phyloP scores from a whole-genome alignment of 2,329 filamentous ascomycete species.

The Aspergillus fischeri region DNA sequence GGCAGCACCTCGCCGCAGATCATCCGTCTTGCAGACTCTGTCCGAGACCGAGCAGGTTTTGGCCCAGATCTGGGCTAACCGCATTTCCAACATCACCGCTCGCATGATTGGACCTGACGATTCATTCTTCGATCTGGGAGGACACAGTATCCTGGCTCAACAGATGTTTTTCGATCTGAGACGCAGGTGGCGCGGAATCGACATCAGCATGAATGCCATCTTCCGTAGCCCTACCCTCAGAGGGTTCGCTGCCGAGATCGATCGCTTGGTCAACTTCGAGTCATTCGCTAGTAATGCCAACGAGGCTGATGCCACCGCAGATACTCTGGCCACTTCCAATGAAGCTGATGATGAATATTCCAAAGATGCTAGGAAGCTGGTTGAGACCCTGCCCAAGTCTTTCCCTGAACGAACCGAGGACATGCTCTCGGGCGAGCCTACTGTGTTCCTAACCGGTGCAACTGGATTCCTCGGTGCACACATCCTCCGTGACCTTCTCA shows the following conservation, averaged over 20 bases:
- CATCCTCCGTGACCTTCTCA: constrained; percentile 70
- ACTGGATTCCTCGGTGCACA: constrained; percentile 88
- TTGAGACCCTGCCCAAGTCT: constrained; percentile 45
- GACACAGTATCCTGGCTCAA: constrained; percentile 76
- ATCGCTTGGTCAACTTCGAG: constrained; percentile 46
- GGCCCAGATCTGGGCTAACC: constrained; percentile 68
- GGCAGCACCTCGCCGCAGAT: constrained; percentile 49
- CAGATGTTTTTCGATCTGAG: constrained; percentile 71
- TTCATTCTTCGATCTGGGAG: constrained; percentile 74
- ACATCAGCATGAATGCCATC: constrained; percentile 67
- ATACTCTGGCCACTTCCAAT: constrained; percentile 21
- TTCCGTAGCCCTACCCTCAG: constrained; percentile 63
- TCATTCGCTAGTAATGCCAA: constrained; percentile 42
- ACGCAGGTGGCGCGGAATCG: constrained; percentile 56
- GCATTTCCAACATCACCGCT: constrained; percentile 63
- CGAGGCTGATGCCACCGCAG: constrained; percentile 42
- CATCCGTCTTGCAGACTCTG: constrained; percentile 44
- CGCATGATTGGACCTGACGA: constrained; percentile 62
- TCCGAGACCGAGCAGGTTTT: constrained; percentile 61
- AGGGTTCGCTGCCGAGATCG: constrained; percentile 54
- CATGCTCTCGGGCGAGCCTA: constrained; percentile 42
- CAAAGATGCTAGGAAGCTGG: constrained; percentile 47
- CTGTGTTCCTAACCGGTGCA: constrained; percentile 79
- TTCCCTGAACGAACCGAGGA: constrained; percentile 34
- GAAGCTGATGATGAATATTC: constrained; percentile 47